phyloP scores from a whole-genome alignment of 768 basidiomycete genomes.

The Tulasnella calospora region DNA sequence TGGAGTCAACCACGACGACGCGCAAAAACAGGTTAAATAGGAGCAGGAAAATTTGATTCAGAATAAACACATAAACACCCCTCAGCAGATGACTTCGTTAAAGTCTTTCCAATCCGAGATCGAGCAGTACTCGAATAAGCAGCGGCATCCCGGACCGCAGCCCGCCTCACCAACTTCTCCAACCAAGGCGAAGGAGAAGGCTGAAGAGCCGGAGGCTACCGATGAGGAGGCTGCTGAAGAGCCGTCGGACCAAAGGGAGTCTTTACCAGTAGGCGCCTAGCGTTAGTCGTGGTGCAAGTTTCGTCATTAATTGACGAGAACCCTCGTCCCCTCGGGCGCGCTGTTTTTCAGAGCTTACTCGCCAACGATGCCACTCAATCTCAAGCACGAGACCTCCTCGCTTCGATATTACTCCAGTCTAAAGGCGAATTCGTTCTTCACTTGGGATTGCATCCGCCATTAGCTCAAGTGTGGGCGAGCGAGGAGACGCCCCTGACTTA shows the following conservation, averaged over 20 bases:
- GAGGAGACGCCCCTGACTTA: not conserved
- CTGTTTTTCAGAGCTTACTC: slow-evolving; percentile 14
- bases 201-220: not conserved
- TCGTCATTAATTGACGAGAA: too few species aligned
- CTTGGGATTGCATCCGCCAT: slow-evolving; percentile 64
- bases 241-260: not conserved
- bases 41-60: not conserved
- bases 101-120: slow-evolving; percentile 23
- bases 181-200: not conserved
- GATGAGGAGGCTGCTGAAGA: slow-evolving; percentile 3
- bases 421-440: slow-evolving; percentile 72
- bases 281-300: not conserved
- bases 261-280: not conserved
- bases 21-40: not conserved
- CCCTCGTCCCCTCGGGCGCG: not conserved
- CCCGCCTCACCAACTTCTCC: slow-evolving; percentile 5
- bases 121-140: slow-evolving; percentile 4
- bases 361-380: slow-evolving; percentile 3
- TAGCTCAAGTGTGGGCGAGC: slow-evolving; percentile 47
- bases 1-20: not conserved
- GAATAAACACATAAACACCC: slow-evolving; percentile 6
- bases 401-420: slow-evolving; percentile 59
- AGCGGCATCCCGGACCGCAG: not conserved
- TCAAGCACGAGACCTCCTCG: slow-evolving; percentile 57
- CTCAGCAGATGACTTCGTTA: slow-evolving; percentile 15